A percentile compares a stretch with the other conserved stretches of the same genome.
These are phyloP conservation scores for Amylocarpus encephaloides DNA, from an alignment of 2,329 filamentous ascomycete genomes.

Conservation along the genomic window DNA sequence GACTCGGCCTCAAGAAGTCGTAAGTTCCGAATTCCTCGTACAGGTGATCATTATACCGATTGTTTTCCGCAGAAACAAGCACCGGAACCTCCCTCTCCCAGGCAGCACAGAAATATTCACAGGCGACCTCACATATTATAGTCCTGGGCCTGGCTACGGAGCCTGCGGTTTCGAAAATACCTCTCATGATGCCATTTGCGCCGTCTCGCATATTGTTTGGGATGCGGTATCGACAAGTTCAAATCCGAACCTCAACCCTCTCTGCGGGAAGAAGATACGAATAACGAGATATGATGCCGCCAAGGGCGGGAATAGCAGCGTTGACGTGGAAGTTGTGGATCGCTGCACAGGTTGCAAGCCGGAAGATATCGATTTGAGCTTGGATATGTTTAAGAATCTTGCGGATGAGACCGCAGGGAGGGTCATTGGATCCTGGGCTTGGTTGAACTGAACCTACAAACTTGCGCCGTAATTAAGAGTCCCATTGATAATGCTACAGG, in stretches of 20 bases:
- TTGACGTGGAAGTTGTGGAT: constrained; percentile 60
- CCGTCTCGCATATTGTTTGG: constrained; percentile 61
- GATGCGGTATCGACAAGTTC: constrained; percentile 48
- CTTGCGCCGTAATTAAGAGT: not conserved
- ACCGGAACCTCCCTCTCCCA: constrained; percentile 44
- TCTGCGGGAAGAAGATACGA: constrained; percentile 63
- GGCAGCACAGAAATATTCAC: constrained; percentile 45
- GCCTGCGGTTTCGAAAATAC: constrained; percentile 58
- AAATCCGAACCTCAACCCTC: constrained; percentile 57
- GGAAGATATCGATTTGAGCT: constrained; percentile 39
- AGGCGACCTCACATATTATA: constrained; percentile 66
- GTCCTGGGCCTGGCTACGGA: constrained; percentile 55
- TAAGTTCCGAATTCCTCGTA: not conserved
- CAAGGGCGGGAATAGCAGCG: constrained; percentile 45
- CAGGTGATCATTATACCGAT: not conserved
- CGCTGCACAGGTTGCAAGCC: constrained; percentile 43
- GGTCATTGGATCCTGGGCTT: constrained; percentile 35
- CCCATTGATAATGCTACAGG: not conserved
- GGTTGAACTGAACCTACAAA: constrained; percentile 24
- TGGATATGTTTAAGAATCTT: constrained; percentile 37
- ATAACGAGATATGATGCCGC: constrained; percentile 44
- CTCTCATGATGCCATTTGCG: constrained; percentile 53
- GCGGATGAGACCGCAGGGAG: constrained; percentile 40
- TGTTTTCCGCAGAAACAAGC: constrained; percentile 2
- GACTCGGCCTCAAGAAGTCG: constrained; percentile 3